Base-by-base conservation (phyloP, 164 flowering plant species). In the Vitis amurensis region DNA sequence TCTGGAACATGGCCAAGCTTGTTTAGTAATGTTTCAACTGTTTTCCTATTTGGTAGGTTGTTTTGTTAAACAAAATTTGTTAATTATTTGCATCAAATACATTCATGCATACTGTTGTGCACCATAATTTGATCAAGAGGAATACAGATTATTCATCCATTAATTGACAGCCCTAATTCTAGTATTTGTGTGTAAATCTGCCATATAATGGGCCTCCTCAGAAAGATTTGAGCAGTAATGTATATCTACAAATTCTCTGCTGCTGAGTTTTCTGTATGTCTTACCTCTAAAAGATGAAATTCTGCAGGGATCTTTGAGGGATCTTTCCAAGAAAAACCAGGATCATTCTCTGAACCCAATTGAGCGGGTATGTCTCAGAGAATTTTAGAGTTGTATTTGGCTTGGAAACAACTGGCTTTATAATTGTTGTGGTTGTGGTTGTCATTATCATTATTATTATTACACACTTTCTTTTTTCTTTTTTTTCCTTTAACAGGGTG, bases 221-320 rank as follows among this genome's bases (percentile, higher is more conserved):
- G 29, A 10, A 57, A 57, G 17, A 1, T 55, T 55, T 55, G 44
- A 9, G 50, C 14, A 51, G 37, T 52, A 53, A 48, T 47, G 12
- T 37, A 10, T 1, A 11, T 50, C 7, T 13, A 44, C 53, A n/a
- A 1, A 55, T 31, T 44, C 52, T 58, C 50, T 51, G 19, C 14
- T 55, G 31, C 48, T 72, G 58, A 27, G 67, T 55, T 37, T 37
- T 2, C 44, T 11, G 62, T 27, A 17, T 16, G n/a, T 55, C 60
- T 67, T 16, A 67, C 37, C 17, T 37, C 56, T 31, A 13, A 1
- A 50, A 37, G 11, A 10, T 49, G 59, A 19, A 23, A 70, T 61
- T 31, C 56, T 80, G 74, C 81, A 87, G 91, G 91, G 92, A 44
- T 79, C 81, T 37, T 64, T 88, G 83, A 79, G 89, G 77, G 79